Conservation (phyloP, 2,329 filamentous ascomycete genomes). For the Dactylella cylindrospora region DNA sequence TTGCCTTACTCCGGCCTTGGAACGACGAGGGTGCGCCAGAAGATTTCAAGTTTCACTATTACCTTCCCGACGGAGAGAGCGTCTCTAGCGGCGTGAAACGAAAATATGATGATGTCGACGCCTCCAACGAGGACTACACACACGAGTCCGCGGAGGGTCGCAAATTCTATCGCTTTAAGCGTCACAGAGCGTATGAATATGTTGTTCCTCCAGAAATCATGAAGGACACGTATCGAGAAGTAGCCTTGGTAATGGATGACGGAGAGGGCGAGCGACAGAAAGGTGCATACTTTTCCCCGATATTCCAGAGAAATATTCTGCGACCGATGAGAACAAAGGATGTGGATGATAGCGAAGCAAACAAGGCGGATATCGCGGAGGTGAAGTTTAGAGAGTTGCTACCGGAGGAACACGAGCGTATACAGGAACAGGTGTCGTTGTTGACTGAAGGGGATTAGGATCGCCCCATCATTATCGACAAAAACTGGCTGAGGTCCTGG, state of each 20-base stretch:
- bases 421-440: conserved; percentile 38
- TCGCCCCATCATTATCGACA: conserved; percentile 5
- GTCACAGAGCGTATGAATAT: conserved; percentile 64
- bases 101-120: conserved; percentile 62
- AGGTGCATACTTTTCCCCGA: conserved; percentile 68
- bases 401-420: conserved; percentile 32
- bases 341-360: conserved; percentile 40
- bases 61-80: conserved; percentile 58
- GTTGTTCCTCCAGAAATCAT: conserved; percentile 58
- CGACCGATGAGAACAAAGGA: conserved; percentile 39
- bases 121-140: conserved; percentile 59
- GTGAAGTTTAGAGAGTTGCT: conserved; percentile 41
- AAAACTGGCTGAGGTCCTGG: no score
- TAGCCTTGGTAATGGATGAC: conserved; percentile 60
- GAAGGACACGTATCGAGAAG: conserved; percentile 58
- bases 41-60: conserved; percentile 65
- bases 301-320: conserved; percentile 50
- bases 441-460: conserved; percentile 39
- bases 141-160: conserved; percentile 55
- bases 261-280: conserved; percentile 60
- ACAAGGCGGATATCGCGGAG: conserved; percentile 41
- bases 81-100: conserved; percentile 61
- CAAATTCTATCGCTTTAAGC: conserved; percentile 63
- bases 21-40: conserved; percentile 61
- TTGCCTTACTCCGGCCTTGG: conserved; percentile 64